These are phyloP conservation scores for Backusella tuberculispora DNA, from an alignment of 192 early-diverging fungal species.

Conservation along the genomic window DNA sequence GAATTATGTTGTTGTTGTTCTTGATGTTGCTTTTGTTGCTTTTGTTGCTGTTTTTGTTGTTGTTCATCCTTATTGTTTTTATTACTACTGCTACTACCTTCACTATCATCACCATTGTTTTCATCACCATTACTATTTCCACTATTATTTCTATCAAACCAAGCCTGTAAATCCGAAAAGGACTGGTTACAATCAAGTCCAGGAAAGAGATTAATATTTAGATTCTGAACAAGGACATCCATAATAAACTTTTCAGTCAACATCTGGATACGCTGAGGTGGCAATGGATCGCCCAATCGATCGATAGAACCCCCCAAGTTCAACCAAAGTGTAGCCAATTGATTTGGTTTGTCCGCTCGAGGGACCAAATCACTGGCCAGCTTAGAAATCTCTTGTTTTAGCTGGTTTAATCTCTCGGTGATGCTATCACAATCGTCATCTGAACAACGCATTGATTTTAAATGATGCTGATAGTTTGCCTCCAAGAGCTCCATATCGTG, in stretches of 20 bases:
- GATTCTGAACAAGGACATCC: slow-evolving; percentile 50
- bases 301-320: slow-evolving; percentile 37
- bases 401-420: slow-evolving; percentile 35
- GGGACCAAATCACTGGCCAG: slow-evolving; percentile 39
- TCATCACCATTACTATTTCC: too few relatives aligned
- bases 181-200: slow-evolving; percentile 36
- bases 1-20: not conserved
- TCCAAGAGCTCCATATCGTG: slow-evolving; percentile 17
- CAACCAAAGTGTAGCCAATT: slow-evolving; percentile 39
- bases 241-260: slow-evolving; percentile 57
- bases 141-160: slow-evolving; percentile 23
- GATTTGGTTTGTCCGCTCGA: slow-evolving; percentile 25
- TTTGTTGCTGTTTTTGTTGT: too few relatives aligned
- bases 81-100: too few relatives aligned
- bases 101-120: too few relatives aligned
- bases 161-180: slow-evolving; percentile 28
- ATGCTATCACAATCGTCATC: slow-evolving; percentile 49
- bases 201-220: slow-evolving; percentile 49
- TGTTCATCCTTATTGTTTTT: too few relatives aligned
- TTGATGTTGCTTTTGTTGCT: not conserved
- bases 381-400: slow-evolving; percentile 41
- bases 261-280: slow-evolving; percentile 48
- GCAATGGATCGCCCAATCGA: slow-evolving; percentile 41
- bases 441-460: slow-evolving; percentile 45
- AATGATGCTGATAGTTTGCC: slow-evolving; percentile 29